Evolutionary conservation across 2,329 filamentous ascomycete species (phyloP), one percentile per base, ranked within the genome.

Genomic region (Penicillium sp.): DNA sequence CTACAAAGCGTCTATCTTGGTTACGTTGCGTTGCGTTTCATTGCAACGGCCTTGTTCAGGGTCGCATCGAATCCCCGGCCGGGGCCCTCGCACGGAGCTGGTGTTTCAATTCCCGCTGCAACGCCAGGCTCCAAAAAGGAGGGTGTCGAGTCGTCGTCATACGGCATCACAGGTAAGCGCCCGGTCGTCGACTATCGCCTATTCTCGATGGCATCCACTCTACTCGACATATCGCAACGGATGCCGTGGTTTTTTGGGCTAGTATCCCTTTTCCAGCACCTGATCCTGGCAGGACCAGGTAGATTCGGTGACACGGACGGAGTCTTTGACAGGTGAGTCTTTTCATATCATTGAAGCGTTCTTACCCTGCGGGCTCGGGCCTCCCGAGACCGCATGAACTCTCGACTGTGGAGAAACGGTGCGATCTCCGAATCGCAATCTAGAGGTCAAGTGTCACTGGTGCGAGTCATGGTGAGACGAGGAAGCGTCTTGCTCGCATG

Each of bases 231-330:
- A 67, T 80, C 87, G 61, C 73, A 78, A 60, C 88, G 90, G 72
- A 95, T 96, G 90, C 93, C 93, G 58, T 97, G 93, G 93, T 81
- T 96, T 51, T 81, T 80, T 67, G 90, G 90, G 68, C 77, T 83
- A 62, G 71, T 94, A 54, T 88, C 88, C 52, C 82, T 96, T 72
- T 71, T 87, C 61, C 90, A 94, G 74, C 86, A 88, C 79, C 80
- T 85, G 61, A 81, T 85, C 65, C 74, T 93, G 66, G 78, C 80
- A 65, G 90, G 91, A 23, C 89, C 89, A 59, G 89, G 90, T 65
- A 82, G 76, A 74, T 73, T 95, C 59, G 90, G 88, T 68, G 81
- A 82, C 65, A 83, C 87, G 26, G 82, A 95, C 71, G 86, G 90
- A 59, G 81, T 85, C 71, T 77, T 96, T 74, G 93, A 97, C 79